Conservation (phyloP, 225 moss, liverwort and hornwort genomes). For the Anthoceros angustus region DNA sequence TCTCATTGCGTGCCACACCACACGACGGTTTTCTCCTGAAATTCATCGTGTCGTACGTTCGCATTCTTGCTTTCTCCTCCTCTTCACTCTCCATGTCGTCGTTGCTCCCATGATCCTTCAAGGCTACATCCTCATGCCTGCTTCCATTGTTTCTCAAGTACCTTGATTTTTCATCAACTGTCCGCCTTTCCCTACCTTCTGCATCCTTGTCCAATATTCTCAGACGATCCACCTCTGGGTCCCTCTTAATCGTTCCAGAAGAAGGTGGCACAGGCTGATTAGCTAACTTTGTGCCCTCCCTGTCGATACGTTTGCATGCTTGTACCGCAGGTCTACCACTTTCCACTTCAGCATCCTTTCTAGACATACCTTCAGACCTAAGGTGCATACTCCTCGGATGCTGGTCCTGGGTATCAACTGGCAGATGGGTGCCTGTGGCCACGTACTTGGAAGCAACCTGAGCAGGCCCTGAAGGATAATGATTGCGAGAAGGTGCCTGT, state of each 20-base stretch:
- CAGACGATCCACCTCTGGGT: neutral
- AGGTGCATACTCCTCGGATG: neutral
- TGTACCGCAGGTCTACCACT: neutral
- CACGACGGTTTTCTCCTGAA: too few relatives aligned
- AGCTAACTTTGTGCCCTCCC: neutral
- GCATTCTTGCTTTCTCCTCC: too few relatives aligned
- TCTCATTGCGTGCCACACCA: too few relatives aligned
- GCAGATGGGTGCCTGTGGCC: neutral
- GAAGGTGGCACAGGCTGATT: neutral
- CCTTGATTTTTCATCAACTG: too few relatives aligned
- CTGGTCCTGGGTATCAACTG: neutral
- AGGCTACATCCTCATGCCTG: too few relatives aligned
- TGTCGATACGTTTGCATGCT: neutral
- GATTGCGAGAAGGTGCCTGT: neutral
- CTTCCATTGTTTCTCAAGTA: too few relatives aligned
- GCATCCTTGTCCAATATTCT: neutral
- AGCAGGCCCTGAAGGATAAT: neutral
- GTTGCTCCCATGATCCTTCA: too few relatives aligned
- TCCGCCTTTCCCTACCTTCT: neutral
- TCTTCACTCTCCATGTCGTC: too few relatives aligned
- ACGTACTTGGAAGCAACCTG: neutral
- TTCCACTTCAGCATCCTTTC: neutral
- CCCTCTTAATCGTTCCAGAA: neutral
- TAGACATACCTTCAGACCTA: neutral
- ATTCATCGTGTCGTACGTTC: too few relatives aligned